Base-by-base conservation (phyloP, 2,329 filamentous ascomycete genomes). In the Hypomyces rosellus region DNA sequence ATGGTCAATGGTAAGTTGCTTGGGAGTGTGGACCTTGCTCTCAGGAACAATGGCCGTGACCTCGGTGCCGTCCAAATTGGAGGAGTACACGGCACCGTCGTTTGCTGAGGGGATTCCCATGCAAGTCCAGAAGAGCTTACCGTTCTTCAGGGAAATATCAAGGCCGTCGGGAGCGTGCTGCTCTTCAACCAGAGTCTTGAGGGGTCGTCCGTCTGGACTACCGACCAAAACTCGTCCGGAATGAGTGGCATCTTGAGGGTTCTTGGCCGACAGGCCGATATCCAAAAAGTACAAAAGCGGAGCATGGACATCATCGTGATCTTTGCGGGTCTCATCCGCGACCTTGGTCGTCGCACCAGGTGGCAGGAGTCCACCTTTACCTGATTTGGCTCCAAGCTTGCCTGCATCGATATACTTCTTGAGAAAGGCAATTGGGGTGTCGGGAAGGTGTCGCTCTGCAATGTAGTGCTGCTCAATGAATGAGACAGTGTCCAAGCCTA, bases 391-490 rank as follows among this genome's bases (percentile, higher is more conserved):
- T 5, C 25, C 25, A 6, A 30, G 25, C 25, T 30, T 30, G 25
- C 25, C 25, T 6, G 25, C 25, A 11, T 30, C 25, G 6, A 30
- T 30, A 8, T 30, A 30, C 25, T 30, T 30, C 25, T 30, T 30
- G 4, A 30, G 25, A 6, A 30, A 30, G 8, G 25, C 25, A 6
- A 30, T 30, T 30, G 25, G 25, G 25, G 25, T 30, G 6, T 30
- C 25, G 6, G 65, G 57, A 0, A 79, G 63, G 1, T 68, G 66
- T 4, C 76, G 71, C 57, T 80, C 76, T 3, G 68, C 55, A 49
- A 79, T 65, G 57, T 81, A 80, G 52, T 80, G 72, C 25, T 71
- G 56, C 52, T 81, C 77, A 46, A 81, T 80, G 45, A 76, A 70
- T 0, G 71, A 66, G 3, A 80, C 74, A 0, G 75, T 80, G 48